Conservation (phyloP, 768 basidiomycete species). For the Xerocomellus dryophilus region DNA sequence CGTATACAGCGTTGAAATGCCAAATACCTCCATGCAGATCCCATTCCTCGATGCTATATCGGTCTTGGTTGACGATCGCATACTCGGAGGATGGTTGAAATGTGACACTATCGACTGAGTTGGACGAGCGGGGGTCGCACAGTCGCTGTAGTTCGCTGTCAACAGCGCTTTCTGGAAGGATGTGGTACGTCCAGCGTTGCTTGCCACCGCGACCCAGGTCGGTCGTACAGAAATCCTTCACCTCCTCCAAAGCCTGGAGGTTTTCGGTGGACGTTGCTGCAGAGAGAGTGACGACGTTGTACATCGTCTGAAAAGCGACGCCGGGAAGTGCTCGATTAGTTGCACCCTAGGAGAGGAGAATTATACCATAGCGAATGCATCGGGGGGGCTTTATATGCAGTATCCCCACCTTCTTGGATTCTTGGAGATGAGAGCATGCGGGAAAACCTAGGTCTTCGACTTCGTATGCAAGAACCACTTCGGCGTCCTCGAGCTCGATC, state of each 20-base stretch:
- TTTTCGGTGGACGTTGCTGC: conserved; percentile 47
- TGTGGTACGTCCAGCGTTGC: conserved; percentile 53
- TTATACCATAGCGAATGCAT: conserved; percentile 13
- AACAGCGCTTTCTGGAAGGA: conserved; percentile 41
- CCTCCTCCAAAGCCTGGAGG: conserved; percentile 50
- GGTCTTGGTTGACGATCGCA: conserved; percentile 40
- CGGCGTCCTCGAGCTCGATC: conserved; percentile 17
- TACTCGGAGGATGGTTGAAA: conserved; percentile 44
- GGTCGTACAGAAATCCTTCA: conserved; percentile 49
- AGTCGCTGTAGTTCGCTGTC: conserved; percentile 39
- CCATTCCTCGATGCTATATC: conserved; percentile 42
- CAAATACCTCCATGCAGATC: conserved; percentile 39
- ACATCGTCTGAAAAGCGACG: conserved; percentile 20
- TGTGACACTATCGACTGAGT: conserved; percentile 37
- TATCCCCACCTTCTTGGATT: conserved; percentile 2
- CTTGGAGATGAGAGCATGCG: conserved; percentile 18
- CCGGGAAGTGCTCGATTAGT: neutral
- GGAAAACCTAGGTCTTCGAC: conserved; percentile 8
- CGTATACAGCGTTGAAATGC: conserved; percentile 46
- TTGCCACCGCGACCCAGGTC: conserved; percentile 52
- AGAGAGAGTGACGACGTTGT: conserved; percentile 41
- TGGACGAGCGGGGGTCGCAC: conserved; percentile 35
- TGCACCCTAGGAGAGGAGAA: conserved; percentile 9
- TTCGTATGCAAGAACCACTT: conserved; percentile 17
- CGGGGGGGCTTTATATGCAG: conserved; percentile 23